Percentiles rank a stretch among this genome's conserved stretches.
Conservation (phyloP, 73 alveolate species). For the Paramecium caudatum region DNA sequence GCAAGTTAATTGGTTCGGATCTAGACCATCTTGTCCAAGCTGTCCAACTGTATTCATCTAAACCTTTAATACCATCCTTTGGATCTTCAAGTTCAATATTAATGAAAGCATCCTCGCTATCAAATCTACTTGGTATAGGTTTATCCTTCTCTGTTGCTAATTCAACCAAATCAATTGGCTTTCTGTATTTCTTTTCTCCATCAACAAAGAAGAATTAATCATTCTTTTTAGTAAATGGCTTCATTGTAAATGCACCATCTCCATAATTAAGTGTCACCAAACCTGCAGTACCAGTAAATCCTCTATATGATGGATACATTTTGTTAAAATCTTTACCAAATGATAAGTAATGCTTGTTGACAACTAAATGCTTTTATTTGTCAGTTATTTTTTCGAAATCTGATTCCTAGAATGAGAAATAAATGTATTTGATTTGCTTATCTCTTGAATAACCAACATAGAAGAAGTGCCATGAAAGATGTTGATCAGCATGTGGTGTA, state of each 20-base stretch:
- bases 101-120: background rate
- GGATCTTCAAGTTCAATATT: slow-evolving; percentile 22
- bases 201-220: slow-evolving; percentile 4
- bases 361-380: background rate
- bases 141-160: background rate
- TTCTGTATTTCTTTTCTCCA: slow-evolving; percentile 32
- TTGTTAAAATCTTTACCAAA: slow-evolving; percentile 63
- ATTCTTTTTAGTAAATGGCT: slow-evolving; percentile 43
- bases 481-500: background rate
- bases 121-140: background rate
- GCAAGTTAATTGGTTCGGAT: slow-evolving; percentile 26
- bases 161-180: background rate
- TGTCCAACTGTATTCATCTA: slow-evolving; percentile 64
- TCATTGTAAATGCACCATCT: slow-evolving; percentile 55
- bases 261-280: slow-evolving; percentile 46
- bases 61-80: slow-evolving; percentile 31
- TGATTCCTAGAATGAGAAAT: background rate
- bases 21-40: slow-evolving; percentile 56
- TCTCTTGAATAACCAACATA: slow-evolving; percentile 42
- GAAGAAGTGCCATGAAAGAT: slow-evolving; percentile 46
- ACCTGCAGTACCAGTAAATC: slow-evolving; percentile 51
- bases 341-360: slow-evolving; percentile 31
- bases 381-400: background rate
- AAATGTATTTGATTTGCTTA: background rate
- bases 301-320: background rate